These are phyloP conservation scores for Cyanodermella asteris DNA, from an alignment of 2,329 filamentous ascomycete genomes.

Conservation along the genomic window DNA sequence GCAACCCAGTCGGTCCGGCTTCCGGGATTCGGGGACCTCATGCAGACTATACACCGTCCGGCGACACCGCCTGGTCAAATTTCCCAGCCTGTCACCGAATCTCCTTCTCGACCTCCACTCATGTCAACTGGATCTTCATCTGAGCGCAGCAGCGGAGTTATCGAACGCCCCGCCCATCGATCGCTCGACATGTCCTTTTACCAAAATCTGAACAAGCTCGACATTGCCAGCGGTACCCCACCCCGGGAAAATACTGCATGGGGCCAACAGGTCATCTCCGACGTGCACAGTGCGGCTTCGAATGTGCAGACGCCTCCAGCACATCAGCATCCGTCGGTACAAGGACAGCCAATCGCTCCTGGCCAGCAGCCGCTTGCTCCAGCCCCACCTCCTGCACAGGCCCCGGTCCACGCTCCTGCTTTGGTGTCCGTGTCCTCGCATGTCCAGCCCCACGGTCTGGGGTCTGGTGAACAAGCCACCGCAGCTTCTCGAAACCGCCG, in stretches of 20 bases:
- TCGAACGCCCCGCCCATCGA: slow-evolving; percentile 23
- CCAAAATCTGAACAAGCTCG: slow-evolving; percentile 20
- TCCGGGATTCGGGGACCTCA: slow-evolving; percentile 83
- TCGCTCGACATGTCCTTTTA: slow-evolving; percentile 27
- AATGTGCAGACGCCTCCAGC: slow-evolving; percentile 11
- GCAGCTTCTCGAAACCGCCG: slow-evolving; percentile 10
- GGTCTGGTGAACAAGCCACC: slow-evolving; percentile 10
- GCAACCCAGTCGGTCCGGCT: slow-evolving; percentile 42
- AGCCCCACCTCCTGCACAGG: slow-evolving; percentile 1
- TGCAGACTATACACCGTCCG: slow-evolving; percentile 45
- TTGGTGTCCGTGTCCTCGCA: slow-evolving; percentile 8
- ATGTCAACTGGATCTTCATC: slow-evolving; percentile 17
- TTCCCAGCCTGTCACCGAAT: slow-evolving; percentile 33
- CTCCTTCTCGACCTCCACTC: slow-evolving; percentile 21
- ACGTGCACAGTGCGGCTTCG: slow-evolving; percentile 17
- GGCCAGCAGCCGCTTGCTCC: slow-evolving; percentile 3
- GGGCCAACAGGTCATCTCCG: slow-evolving; percentile 22
- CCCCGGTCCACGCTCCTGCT: slow-evolving; percentile 1
- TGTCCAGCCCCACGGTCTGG: slow-evolving; percentile 12
- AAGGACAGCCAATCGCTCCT: slow-evolving; percentile 3
- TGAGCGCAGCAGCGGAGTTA: slow-evolving; percentile 21
- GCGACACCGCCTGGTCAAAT: slow-evolving; percentile 55
- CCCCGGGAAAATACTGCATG: slow-evolving; percentile 18
- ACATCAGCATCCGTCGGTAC: slow-evolving; percentile 5
- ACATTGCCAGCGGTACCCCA: slow-evolving; percentile 17